phyloP scores from a whole-genome alignment of 441 rosid genomes.

The Aquilaria agallochum region DNA sequence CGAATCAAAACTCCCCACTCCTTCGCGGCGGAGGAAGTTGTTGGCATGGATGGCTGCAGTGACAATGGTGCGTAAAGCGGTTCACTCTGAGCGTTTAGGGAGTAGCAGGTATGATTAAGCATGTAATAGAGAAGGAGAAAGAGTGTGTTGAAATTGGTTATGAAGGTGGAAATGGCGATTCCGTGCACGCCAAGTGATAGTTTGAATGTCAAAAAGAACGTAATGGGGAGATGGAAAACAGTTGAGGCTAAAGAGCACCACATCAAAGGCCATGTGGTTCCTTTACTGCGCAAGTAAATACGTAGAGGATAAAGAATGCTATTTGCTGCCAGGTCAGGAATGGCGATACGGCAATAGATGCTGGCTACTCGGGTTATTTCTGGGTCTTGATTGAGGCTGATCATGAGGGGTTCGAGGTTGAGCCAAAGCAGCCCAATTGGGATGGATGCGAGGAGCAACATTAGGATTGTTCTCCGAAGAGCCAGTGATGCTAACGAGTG shows the following conservation, averaged over 20 bases:
- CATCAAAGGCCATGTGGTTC: slow-evolving; percentile 84
- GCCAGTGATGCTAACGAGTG: slow-evolving; percentile 41
- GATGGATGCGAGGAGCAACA: slow-evolving; percentile 53
- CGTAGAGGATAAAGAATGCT: slow-evolving; percentile 76
- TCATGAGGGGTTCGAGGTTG: slow-evolving; percentile 67
- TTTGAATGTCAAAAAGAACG: slow-evolving; percentile 46
- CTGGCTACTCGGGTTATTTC: slow-evolving; percentile 64
- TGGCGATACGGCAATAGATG: slow-evolving; percentile 55
- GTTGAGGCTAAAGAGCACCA: slow-evolving; percentile 63
- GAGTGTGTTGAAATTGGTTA: slow-evolving; percentile 61
- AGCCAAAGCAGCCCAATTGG: slow-evolving; percentile 70
- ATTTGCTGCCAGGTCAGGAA: slow-evolving; percentile 77
- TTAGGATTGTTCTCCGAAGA: slow-evolving; percentile 50
- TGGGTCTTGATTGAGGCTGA: slow-evolving; percentile 53
- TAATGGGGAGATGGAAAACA: slow-evolving; percentile 54
- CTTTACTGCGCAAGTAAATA: slow-evolving; percentile 77
- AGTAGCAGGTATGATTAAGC: slow-evolving; percentile 17
- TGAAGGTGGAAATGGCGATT: slow-evolving; percentile 65
- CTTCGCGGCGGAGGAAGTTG: slow-evolving; percentile 6
- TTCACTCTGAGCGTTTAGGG: background rate
- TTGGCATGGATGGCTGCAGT: background rate
- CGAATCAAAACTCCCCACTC: slow-evolving; percentile 61
- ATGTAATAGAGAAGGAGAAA: slow-evolving; percentile 50
- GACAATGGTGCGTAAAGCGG: slow-evolving; percentile 12
- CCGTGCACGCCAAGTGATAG: slow-evolving; percentile 62